Percentiles rank a stretch among this genome's conserved stretches.
These are phyloP conservation scores for Periconia digitata DNA, from an alignment of 2,329 filamentous ascomycete species.

Conservation along the genomic window DNA sequence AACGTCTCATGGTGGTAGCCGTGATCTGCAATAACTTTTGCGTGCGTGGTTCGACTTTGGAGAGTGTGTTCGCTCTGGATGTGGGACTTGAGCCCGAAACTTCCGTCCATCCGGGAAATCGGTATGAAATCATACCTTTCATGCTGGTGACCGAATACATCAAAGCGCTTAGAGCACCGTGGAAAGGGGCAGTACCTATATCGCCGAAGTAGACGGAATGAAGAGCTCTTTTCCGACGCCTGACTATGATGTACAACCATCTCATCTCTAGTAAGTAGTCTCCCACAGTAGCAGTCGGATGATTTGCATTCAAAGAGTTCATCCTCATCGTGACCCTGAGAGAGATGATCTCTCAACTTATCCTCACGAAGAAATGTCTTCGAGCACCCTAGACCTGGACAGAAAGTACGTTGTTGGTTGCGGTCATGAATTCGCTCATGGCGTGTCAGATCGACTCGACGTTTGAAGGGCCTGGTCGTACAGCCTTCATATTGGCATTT, in stretches of 20 bases:
- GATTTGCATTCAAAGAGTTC: slow-evolving; percentile 7
- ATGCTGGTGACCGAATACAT: background rate
- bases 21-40: background rate
- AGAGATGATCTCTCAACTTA: slow-evolving; percentile 16
- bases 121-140: too few species aligned
- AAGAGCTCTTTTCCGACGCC: background rate
- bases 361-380: slow-evolving; percentile 13
- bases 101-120: too few species aligned
- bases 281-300: background rate
- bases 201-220: background rate
- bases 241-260: slow-evolving; percentile 3
- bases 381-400: slow-evolving; percentile 8
- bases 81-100: slow-evolving; percentile 7
- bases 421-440: slow-evolving; percentile 7
- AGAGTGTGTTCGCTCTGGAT: slow-evolving; percentile 7
- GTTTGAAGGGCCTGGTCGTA: slow-evolving; percentile 8
- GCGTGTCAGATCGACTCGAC: slow-evolving; percentile 5
- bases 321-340: slow-evolving; percentile 14
- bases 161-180: background rate
- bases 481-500: slow-evolving; percentile 4
- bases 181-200: slow-evolving; percentile 2
- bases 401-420: background rate
- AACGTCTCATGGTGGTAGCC: slow-evolving; percentile 9
- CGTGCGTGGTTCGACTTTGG: slow-evolving; percentile 3
- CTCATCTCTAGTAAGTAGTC: background rate